Base-by-base conservation (phyloP, 2,329 filamentous ascomycete species). In the Onygena corvina region DNA sequence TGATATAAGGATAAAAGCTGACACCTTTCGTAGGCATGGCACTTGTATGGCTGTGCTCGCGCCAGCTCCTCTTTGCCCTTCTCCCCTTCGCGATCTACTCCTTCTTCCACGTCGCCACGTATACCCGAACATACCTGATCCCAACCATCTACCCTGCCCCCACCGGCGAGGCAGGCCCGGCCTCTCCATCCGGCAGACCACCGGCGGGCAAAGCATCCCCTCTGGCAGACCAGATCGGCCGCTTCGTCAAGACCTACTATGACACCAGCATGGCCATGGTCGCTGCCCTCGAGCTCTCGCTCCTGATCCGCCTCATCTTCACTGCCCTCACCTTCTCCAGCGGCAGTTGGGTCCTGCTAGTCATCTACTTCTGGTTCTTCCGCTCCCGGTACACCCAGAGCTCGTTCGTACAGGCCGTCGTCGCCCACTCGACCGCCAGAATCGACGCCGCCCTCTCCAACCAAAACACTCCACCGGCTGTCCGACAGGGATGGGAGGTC, bases 211-310 rank as follows among this genome's bases (percentile, higher is more conserved):
- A 65, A 55, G 59, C 71, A 79, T 71, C 71, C 73, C 80, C 81
- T 36, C 69, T 88, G 50, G 82, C 85, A 48, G 88, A 95, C 54
- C 78, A 76, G 58, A 94, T 98, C 66, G 88, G 88, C 59, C 77
- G 76, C 61, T 98, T 98, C 62, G 88, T 98, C 67, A 96, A 96
- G 80, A 80, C 88, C 66, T 95, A 96, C 78, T 98, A 98, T 65
- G 92, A 98, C 66, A 72, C 79, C 53, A 94, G 87, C 68, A 98
- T 98, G 92, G 86, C 84, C 51, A 74, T 96, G 53, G 92, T 98
- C 27, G 84, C 90, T 31, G 73, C 76, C 42, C 84, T 98, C 52
- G 92, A 98, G 73, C 86, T 96, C 58, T 70, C 78, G 34, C 80
- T 96, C 52, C 93, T 89, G 82, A 72, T 84, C 68, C 87, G 92